Base-by-base conservation (phyloP, 116 monocot genomes). In the Trichopus zeylanicus region DNA sequence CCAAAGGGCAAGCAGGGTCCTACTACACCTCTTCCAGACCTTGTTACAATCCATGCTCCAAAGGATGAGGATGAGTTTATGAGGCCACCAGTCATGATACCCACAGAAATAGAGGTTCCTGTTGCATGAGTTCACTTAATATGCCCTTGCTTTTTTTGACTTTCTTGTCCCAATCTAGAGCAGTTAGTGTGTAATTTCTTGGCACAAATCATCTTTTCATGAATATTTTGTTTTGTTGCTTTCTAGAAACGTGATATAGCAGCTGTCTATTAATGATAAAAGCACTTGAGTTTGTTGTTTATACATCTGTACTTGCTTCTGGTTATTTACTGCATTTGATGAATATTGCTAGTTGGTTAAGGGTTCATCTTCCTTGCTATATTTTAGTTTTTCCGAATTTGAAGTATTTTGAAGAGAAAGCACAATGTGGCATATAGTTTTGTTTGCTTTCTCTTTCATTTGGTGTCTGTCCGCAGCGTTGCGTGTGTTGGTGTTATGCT, bases 1-100 rank as follows among this genome's bases (percentile, higher is more conserved):
- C 80, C 85, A 5, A 85, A 80, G 60, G 85, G 85, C 3, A 80
- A 76, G 70, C 76, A 79, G 68, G 88, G 88, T 0, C 88, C 88
- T 1, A 83, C 56, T 11, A 81, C 77, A 28, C 86, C 86, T 39
- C 25, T 86, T 21, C 86, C 86, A 16, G 88, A 88, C 66, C 53
- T 82, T 13, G 83, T 88, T 20, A 83, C 76, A 18, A 82, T 88
- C 28, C 83, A 83, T 26, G 25, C 66, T 13, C 83, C 80, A 3
- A 88, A 88, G 69, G 83, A 88, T 31, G 88, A 88, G 57, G 88
- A 88, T 25, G 88, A 88, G 60, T 72, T 69, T 26, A 21, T 53
- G 2, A 72, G 72, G 56, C 81, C 78, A 0, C 21, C 68, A 2
- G 28, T 51, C 6, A 47, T 42, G 61, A 38, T 47, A 21, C 38